Base-by-base conservation (phyloP, 768 basidiomycete genomes). In the Peribolospora kevripleyi region DNA sequence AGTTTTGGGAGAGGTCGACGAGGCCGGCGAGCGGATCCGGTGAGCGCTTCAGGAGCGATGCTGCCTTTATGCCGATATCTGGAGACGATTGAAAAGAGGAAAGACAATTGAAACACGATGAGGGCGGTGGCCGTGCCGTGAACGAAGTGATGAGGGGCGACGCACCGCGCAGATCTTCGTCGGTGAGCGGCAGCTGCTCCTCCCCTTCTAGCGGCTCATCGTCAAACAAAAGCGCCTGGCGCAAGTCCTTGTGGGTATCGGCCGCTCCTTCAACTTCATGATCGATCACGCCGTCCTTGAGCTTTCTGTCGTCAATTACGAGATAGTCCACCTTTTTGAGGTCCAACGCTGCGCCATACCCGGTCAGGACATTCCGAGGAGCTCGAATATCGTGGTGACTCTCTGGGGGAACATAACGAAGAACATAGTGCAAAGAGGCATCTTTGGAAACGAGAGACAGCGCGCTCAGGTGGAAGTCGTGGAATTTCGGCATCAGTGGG, bases 261-360 rank as follows among this genome's bases (percentile, higher is more conserved):
- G 1, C 25, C 25, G 25, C 25, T 25, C 25, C 25, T 25, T 25
- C 37, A 40, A 38, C 49, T 9, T 52, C 54, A 2, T 4, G 1
- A 14, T 57, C 51, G 13, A 50, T 38, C 5, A 46, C 25, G 40
- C 45, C 42, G 8, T 51, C 54, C 9, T 40, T 40, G 36, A 45
- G 42, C 5, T 74, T 66, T 48, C 93, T 71, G 65, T 98, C 93
- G 64, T 98, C 93, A 6, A 95, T 70, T 4, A 81, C 87, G 9
- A 95, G 75, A 65, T 97, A 98, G 62, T 98, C 93, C 74, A 78
- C 93, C 70, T 90, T 93, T 72, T 98, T 98, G 61, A 98, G 68
- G 61, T 91, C 86, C 53, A 98, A 70, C 25, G 82, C 74, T 6
- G 90, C 90, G 3, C 93, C 93, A 61, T 86, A 98, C 4, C 91